Evolutionary conservation across 257 asterid genomes (phyloP).

Genomic region (Przewalskia tangutica): DNA sequence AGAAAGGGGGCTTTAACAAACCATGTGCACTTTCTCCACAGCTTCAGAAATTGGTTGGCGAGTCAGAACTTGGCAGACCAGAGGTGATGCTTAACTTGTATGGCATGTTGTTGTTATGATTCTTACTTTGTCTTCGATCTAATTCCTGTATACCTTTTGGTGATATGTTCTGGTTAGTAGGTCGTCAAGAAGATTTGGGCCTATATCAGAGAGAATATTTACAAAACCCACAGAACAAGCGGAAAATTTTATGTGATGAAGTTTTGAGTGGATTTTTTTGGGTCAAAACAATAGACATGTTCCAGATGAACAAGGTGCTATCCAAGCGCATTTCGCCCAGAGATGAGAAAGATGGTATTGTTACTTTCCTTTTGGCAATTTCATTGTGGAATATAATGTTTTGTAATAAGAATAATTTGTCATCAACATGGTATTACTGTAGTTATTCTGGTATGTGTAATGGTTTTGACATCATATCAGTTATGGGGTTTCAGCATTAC

Average conservation of each 20-base stretch:
- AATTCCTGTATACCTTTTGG: not conserved
- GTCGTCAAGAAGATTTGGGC: conserved; percentile 42
- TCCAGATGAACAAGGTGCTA: conserved; percentile 32
- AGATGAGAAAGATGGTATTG: conserved; percentile 18
- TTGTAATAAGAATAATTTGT: not conserved
- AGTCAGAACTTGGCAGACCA: conserved; percentile 33
- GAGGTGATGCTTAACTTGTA: conserved; percentile 20
- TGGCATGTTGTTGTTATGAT: not conserved
- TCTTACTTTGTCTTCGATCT: not conserved
- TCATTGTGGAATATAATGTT: not conserved
- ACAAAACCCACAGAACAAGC: conserved; percentile 36
- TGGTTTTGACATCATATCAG: not conserved
- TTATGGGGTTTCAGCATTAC: not conserved
- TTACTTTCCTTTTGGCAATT: not conserved
- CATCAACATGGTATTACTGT: not conserved
- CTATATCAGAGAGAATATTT: conserved; percentile 33
- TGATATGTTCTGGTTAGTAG: conserved; percentile 6
- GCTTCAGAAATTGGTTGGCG: conserved; percentile 35
- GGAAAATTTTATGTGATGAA: conserved; percentile 32
- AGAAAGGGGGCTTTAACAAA: conserved; percentile 28
- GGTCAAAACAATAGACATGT: conserved; percentile 33
- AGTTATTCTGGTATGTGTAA: not conserved
- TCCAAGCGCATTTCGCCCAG: conserved; percentile 40
- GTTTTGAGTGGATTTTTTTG: conserved; percentile 20
- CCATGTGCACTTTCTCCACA: conserved; percentile 40